Conservation (phyloP, 495 filamentous ascomycete genomes). For the Geoglossum glabrum region DNA sequence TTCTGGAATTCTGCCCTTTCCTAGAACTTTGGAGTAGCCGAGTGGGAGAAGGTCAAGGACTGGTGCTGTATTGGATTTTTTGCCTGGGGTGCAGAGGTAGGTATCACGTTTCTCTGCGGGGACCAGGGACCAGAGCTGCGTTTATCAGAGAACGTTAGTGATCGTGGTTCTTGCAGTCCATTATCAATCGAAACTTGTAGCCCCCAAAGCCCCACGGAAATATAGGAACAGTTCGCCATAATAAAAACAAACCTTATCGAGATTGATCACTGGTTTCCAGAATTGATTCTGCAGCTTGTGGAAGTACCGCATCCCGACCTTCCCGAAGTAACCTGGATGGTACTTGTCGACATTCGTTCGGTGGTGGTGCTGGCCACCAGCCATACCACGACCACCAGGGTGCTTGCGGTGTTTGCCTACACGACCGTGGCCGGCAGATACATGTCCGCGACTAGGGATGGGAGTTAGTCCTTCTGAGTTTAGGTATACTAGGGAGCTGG, state of each 20-base stretch:
- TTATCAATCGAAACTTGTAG: neutral
- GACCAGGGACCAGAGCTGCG: constrained; percentile 63
- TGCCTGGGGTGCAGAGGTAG: constrained; percentile 39
- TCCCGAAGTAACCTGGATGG: constrained; percentile 94
- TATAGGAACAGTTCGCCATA: neutral
- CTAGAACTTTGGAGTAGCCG: constrained; percentile 83
- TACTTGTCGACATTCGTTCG: constrained; percentile 87
- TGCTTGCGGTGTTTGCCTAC: constrained; percentile 87
- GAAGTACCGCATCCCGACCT: constrained; percentile 94
- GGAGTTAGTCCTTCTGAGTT: neutral
- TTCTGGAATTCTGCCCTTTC: constrained; percentile 76
- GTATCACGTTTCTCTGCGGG: constrained; percentile 65
- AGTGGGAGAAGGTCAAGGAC: constrained; percentile 83
- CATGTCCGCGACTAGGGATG: constrained; percentile 61
- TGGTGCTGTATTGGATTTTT: constrained; percentile 61
- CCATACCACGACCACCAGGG: constrained; percentile 86
- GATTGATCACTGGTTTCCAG: constrained; percentile 84
- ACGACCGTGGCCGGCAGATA: constrained; percentile 84
- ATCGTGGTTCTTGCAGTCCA: neutral
- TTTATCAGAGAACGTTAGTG: neutral
- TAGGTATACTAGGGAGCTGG: constrained; percentile 8
- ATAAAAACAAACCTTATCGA: constrained; percentile 51
- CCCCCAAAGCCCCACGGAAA: neutral
- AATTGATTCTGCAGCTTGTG: constrained; percentile 74
- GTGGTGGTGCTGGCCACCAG: constrained; percentile 94